Base-by-base conservation (phyloP, 2,329 filamentous ascomycete genomes). In the Chalara sp. region DNA sequence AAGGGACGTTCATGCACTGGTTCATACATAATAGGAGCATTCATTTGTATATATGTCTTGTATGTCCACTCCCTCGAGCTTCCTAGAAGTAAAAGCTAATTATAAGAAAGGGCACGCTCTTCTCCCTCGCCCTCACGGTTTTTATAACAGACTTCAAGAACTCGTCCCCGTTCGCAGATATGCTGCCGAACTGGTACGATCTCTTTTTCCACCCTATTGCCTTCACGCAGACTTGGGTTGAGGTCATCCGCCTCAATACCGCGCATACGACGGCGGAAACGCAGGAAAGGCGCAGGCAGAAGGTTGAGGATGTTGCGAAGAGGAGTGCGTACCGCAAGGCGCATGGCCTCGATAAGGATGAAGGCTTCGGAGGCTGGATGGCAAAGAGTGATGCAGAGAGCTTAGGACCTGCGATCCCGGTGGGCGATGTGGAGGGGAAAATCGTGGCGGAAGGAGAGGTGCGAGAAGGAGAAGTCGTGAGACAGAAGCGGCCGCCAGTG, bases 281-380 rank as follows among this genome's bases (percentile, higher is more conserved):
- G 31, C 75, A 78, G 48, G 87, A 91, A 68, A 82, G 83, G 71
- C 80, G 91, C 50, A 80, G 81, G 62, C 78, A 78, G 63, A 83
- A 83, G 58, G 76, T 89, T 50, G 89, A 96, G 59, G 93, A 99
- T 71, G 85, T 93, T 31, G 80, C 85, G 67, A 96, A 96, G 80
- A 79, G 92, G 62, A 80, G 80, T 54, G 83, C 87, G 68, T 99
- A 89, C 70, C 83, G 91, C 62, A 84, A 89, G 69, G 89, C 86
- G 54, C 89, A 96, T 73, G 90, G 89, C 7, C 68, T 95, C 63
- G 85, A 90, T 67, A 73, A 78, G 60, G 75, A 77, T 61, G 72
- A 79, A 47, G 75, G 76, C 32, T 74, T 84, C 61, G 73, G 72
- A 6, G 71, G 72, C 3, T 74, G 73, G 72, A 70, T 65, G 10